phyloP scores from a whole-genome alignment of 345 rosid genomes.

The Hibiscus trionum region DNA sequence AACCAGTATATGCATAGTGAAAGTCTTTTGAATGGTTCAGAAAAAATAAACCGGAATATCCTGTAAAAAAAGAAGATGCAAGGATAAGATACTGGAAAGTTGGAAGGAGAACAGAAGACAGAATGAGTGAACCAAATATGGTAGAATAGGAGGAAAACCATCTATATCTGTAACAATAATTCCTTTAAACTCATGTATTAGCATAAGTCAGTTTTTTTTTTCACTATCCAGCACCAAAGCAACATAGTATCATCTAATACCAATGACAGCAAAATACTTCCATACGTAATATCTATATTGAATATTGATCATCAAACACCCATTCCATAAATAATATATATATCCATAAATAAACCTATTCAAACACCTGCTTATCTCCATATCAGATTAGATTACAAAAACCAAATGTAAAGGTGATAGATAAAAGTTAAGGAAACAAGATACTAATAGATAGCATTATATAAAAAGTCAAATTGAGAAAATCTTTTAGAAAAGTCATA shows the following conservation, averaged over 20 bases:
- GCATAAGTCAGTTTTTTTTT: neutral
- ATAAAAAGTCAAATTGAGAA: neutral
- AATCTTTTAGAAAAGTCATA: slow-evolving; percentile 19
- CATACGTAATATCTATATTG: too few relatives aligned
- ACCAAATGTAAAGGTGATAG: neutral
- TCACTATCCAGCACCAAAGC: neutral
- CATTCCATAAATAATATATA: neutral
- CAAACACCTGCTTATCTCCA: neutral
- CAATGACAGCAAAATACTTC: too few relatives aligned
- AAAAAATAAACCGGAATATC: slow-evolving; percentile 63
- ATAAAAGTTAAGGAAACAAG: neutral
- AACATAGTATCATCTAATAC: neutral
- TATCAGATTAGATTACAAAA: neutral
- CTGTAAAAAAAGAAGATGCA: slow-evolving; percentile 29
- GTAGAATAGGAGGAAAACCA: neutral
- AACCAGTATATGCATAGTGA: slow-evolving; percentile 78
- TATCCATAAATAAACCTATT: neutral
- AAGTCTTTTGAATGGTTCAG: slow-evolving; percentile 71
- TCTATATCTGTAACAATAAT: neutral
- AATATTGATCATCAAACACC: neutral
- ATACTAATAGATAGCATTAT: neutral
- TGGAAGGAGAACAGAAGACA: neutral
- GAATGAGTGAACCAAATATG: neutral
- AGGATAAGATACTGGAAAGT: slow-evolving; percentile 12
- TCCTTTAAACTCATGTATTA: neutral